phyloP scores from a whole-genome alignment of 306 rosid genomes.

The Mimosa pudica region DNA sequence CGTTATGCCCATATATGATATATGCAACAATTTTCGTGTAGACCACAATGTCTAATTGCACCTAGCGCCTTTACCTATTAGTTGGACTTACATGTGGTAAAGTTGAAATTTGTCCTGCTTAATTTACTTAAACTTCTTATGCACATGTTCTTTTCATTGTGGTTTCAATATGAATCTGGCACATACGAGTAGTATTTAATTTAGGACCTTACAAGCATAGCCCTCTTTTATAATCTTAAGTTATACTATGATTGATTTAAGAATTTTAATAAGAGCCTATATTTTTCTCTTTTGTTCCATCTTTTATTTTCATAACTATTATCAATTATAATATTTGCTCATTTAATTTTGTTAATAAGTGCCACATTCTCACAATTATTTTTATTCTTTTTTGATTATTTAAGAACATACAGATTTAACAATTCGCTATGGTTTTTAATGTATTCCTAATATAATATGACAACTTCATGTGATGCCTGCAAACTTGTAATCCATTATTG shows the following conservation, averaged over 20 bases:
- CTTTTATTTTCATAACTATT: neutral
- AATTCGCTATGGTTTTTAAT: slow-evolving; percentile 6
- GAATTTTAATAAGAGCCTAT: neutral
- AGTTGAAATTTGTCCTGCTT: neutral
- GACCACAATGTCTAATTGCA: neutral
- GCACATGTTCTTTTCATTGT: neutral
- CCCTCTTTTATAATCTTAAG: neutral
- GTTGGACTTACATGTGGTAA: neutral
- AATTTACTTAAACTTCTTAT: neutral
- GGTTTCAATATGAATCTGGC: too few species aligned
- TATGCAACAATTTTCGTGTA: neutral
- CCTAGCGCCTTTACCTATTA: neutral
- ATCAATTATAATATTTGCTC: neutral
- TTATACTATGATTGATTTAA: neutral
- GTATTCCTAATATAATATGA: slow-evolving; percentile 16
- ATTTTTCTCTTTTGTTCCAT: neutral
- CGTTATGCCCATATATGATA: neutral
- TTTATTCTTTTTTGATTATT: neutral
- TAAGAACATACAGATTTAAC: neutral
- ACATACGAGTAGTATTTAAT: neutral
- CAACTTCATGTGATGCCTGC: neutral
- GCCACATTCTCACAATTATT: neutral
- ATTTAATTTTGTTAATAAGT: neutral
- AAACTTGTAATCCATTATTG: slow-evolving; percentile 13
- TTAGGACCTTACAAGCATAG: neutral